A percentile compares a stretch with the other conserved stretches of the same genome.
Conservation (phyloP, 1,284 basidiomycete species). For the Leucoagaricus sp. region DNA sequence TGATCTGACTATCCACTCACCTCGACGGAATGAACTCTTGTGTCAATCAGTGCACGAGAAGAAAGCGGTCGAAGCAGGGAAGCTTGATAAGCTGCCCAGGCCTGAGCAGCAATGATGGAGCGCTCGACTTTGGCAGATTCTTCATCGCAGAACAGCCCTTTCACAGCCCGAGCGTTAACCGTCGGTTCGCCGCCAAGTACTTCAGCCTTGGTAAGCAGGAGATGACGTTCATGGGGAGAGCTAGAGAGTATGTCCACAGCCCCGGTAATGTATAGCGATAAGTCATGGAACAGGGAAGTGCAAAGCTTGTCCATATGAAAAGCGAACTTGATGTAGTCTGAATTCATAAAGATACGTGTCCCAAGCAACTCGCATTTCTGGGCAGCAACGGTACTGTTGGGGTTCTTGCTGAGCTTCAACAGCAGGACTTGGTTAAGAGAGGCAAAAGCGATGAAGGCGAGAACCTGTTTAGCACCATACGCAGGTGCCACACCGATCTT, state of each 20-base stretch:
- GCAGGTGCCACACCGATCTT: background rate
- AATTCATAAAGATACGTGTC: conserved; percentile 10
- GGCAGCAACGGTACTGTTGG: conserved; percentile 17
- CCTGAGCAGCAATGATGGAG: conserved; percentile 36
- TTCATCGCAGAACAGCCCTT: conserved; percentile 31
- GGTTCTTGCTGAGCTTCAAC: background rate
- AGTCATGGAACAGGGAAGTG: conserved; percentile 41
- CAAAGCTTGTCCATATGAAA: conserved; percentile 49
- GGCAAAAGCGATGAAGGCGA: conserved; percentile 7
- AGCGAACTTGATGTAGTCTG: conserved; percentile 30
- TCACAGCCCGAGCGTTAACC: conserved; percentile 32
- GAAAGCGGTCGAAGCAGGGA: background rate
- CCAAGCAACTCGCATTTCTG: conserved; percentile 26
- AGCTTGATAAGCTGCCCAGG: conserved; percentile 42
- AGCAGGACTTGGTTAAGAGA: conserved; percentile 15
- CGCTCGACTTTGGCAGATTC: conserved; percentile 17
- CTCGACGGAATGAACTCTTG: conserved; percentile 1
- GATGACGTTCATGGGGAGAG: conserved; percentile 27
- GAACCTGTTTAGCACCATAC: background rate
- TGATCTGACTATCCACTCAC: background rate
- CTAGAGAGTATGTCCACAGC: conserved; percentile 46
- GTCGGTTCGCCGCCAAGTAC: conserved; percentile 37
- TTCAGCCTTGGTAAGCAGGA: conserved; percentile 36
- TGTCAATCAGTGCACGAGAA: conserved; percentile 8
- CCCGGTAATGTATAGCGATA: background rate